Evolutionary conservation across 371 early-diverging fungal species (phyloP), one percentile per base, ranked within the genome.

Genomic region (Umbelopsis sp.): DNA sequence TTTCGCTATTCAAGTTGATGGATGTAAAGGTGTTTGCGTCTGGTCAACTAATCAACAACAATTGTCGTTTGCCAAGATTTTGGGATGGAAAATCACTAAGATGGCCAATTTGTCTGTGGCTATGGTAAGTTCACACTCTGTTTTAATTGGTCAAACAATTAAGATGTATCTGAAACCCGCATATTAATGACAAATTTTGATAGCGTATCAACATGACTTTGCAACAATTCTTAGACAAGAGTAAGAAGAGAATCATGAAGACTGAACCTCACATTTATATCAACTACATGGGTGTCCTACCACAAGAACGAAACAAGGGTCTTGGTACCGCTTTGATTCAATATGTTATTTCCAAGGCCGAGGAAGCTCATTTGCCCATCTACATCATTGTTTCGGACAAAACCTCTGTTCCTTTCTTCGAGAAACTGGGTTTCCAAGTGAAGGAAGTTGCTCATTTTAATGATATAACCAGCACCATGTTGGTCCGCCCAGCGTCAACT

Each of bases 361-460:
- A 98, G 71, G 78, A 85, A 2, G 87, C 86, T 51, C 96, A 97
- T 67, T 94, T 96, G 74, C 98, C 98, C 0, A 92, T 94, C 14
- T 96, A 75, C 48, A 80, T 76, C 11, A 77, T 80, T 37, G 80
- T 97, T 69, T 96, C 93, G 68, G 96, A 96, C 72, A 89, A 92
- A 87, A 94, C 94, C 67, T 92, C 94, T 3, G 91, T 96, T 22
- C 82, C 75, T 25, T 74, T 89, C 52, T 87, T 89, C 73, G 77
- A 83, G 57, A 63, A 68, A 12, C 71, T 72, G 63, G 80, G 79
- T 3, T 82, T 82, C 52, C 69, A 65, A 2, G 50, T 71, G 22
- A 69, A 74, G n/a, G 79, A 72, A 6, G 57, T 57, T 35, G 57
- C 57, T 29, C 22, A 57, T 35, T 57, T 29, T 18, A 35, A 35